Conservation (phyloP, 2,329 filamentous ascomycete species). For the Tolypocladium tropicale region DNA sequence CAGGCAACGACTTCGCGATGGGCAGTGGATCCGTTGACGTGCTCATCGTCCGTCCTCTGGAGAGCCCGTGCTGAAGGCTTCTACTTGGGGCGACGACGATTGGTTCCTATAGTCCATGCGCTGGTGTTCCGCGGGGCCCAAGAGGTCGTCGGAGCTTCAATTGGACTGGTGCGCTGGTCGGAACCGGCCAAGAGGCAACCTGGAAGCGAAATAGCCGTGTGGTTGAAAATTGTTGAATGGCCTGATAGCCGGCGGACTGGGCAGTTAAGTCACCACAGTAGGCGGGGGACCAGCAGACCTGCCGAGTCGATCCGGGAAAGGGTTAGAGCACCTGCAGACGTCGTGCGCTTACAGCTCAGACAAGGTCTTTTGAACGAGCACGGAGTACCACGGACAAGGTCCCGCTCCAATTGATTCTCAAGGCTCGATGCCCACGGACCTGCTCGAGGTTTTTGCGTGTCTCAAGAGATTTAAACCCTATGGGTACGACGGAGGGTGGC, state of each 20-base stretch:
- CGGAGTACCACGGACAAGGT: background rate
- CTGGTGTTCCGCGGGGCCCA: background rate
- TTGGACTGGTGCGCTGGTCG: background rate
- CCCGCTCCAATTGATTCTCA: background rate
- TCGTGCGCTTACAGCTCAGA: background rate
- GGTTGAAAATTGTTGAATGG: background rate
- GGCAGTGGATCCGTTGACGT: background rate
- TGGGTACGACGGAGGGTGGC: background rate
- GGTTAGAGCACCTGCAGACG: background rate
- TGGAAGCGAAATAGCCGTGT: background rate
- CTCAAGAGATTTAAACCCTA: background rate
- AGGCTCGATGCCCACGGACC: background rate
- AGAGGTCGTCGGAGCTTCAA: background rate
- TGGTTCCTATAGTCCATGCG: too few relatives aligned
- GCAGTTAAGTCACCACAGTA: background rate
- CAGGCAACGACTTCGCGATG: background rate
- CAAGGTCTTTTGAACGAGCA: background rate
- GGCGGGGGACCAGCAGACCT: background rate
- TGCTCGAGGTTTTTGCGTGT: background rate
- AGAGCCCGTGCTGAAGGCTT: background rate
- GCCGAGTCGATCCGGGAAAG: background rate
- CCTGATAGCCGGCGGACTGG: background rate
- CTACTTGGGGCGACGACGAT: background rate
- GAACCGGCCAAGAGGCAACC: background rate
- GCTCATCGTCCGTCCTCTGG: conserved; percentile 1